Conservation (phyloP, 2,329 filamentous ascomycete genomes). For the Chalara sp. region DNA sequence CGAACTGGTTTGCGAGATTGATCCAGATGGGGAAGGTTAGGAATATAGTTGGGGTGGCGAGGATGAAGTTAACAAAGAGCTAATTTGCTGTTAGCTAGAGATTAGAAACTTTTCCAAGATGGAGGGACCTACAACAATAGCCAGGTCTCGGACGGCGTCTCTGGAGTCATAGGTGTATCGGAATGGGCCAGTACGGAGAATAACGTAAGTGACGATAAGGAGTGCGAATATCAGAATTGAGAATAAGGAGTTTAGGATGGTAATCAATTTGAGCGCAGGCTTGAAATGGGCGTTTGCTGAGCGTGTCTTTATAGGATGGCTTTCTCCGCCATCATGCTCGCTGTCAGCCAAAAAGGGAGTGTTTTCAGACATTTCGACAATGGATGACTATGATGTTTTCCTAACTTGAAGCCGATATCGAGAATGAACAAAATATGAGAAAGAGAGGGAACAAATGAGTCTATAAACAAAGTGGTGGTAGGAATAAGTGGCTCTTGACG, state of each 20-base stretch:
- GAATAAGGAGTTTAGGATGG: constrained; percentile 1
- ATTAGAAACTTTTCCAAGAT: background rate
- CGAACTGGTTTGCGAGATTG: constrained; percentile 2
- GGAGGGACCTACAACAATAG: constrained; percentile 4
- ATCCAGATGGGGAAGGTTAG: constrained; percentile 4
- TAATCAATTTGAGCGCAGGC: constrained; percentile 3
- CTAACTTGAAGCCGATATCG: no score
- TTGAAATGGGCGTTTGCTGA: constrained; percentile 6
- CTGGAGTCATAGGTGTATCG: background rate
- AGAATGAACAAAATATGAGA: no score
- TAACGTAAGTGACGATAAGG: constrained; percentile 1
- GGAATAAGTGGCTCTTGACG: no score
- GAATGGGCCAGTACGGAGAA: background rate
- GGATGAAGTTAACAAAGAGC: constrained; percentile 5
- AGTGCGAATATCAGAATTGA: constrained; percentile 2
- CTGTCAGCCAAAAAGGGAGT: no score
- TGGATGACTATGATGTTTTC: no score
- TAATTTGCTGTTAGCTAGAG: background rate
- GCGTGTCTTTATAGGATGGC: background rate
- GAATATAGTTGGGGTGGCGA: constrained; percentile 5
- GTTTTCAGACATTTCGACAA: no score
- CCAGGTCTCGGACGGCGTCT: background rate
- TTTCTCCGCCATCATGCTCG: background rate
- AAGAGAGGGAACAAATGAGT: no score
- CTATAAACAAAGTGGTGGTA: no score